phyloP scores from a whole-genome alignment of 768 basidiomycete genomes.

The Suillus hirtellus region DNA sequence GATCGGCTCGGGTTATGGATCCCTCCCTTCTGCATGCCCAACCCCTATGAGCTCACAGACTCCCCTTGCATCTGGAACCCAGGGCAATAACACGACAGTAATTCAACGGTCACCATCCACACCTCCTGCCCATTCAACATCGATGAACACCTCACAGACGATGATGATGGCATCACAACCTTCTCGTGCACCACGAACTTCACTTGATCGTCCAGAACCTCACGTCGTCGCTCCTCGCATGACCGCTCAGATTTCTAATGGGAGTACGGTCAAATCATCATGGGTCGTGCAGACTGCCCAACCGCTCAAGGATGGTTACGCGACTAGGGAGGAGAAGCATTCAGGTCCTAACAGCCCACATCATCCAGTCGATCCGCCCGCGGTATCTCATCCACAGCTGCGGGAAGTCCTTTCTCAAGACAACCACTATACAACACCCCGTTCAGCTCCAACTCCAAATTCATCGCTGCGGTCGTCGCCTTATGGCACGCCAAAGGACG shows the following conservation, averaged over 20 bases:
- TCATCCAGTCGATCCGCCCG: constrained; percentile 21
- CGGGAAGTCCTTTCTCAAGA: constrained; percentile 36
- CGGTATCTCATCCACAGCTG: constrained; percentile 25
- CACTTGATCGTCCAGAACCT: constrained; percentile 7
- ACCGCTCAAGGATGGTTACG: constrained; percentile 19
- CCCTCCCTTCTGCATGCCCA: constrained; percentile 22
- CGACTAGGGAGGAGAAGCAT: constrained; percentile 33
- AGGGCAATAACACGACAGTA: constrained; percentile 15
- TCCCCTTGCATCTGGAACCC: constrained; percentile 12
- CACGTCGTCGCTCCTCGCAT: constrained; percentile 19
- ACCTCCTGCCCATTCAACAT: constrained; percentile 24
- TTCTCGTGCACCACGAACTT: constrained; percentile 14
- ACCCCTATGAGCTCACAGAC: constrained; percentile 24
- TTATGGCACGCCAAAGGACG: constrained; percentile 19
- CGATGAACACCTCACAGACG: constrained; percentile 21
- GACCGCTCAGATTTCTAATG: constrained; percentile 16
- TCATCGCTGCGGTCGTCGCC: constrained; percentile 30
- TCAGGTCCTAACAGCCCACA: constrained; percentile 16
- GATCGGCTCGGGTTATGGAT: constrained; percentile 14
- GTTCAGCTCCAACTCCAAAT: constrained; percentile 22
- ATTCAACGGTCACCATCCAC: constrained; percentile 23
- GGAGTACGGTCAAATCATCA: constrained; percentile 28
- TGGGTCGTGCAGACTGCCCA: constrained; percentile 34
- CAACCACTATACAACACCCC: constrained; percentile 9
- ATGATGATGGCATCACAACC: constrained; percentile 28